Evolutionary conservation across 306 rosid species (phyloP), one percentile per base, ranked within the genome.

Genomic region (Elaeagnus macrophylla): DNA sequence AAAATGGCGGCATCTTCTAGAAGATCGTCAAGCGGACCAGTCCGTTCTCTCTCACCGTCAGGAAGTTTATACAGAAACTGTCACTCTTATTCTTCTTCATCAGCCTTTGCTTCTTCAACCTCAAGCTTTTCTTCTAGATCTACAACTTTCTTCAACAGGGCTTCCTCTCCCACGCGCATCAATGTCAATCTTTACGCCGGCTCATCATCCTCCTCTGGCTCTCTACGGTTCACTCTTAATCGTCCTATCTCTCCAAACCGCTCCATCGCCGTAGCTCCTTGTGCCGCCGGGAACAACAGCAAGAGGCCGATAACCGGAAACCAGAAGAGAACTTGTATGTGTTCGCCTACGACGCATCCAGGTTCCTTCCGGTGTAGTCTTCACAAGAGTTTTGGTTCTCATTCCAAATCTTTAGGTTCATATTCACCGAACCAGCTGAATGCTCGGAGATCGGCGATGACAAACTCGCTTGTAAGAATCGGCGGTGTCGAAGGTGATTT

Each of bases 401-500:
- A 5, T 32, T 35, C 36, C 57, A 17, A 11, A 2, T 25, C 53
- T 12, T 10, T 8, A 16, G 17, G 45, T 14, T 67, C 66, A 41
- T 70, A 54, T 42, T 72, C 73, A 16, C 66, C 66, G 7, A 45
- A 54, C 39, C 66, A 72, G 8, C 60, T 75, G 20, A 77, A 77
- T 51, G 76, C 77, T 17, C 53, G 79, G 44, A 56, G 83, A 51
- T 75, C 79, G 46, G 95, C 90, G 63, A 79, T 85, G 95, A 82
- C 76, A 67, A 85, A 85, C 32, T 85, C 87, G 13, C 46, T 82
- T 20, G 78, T 80, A 16, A 48, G 83, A 35, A 85, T 86, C 40
- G 91, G 83, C 13, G 77, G 78, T 11, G 83, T 77, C 13, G 91
- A 78, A 18, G 88, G 77, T 3, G 85, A 86, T 16, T 8, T 78